Percentiles rank a stretch among this genome's conserved stretches.
Evolutionary conservation across 345 rosid genomes (phyloP).

Genomic region (Kandelia obovata): DNA sequence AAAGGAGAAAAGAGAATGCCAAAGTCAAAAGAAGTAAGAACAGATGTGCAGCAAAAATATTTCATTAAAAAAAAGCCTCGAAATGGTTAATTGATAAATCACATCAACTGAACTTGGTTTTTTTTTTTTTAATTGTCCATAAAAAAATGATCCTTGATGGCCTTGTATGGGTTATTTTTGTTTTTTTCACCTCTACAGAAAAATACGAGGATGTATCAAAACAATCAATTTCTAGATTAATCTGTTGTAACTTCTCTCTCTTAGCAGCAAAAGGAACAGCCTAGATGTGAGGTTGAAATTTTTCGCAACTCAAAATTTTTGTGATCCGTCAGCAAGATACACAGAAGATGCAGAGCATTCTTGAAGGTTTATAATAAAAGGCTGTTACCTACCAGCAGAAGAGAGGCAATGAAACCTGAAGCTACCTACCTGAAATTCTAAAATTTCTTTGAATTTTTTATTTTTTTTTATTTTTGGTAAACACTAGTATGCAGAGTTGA

Average conservation of each 20-base stretch:
- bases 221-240: not conserved
- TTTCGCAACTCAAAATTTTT: not conserved
- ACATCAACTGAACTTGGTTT: not conserved
- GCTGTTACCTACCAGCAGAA: not conserved
- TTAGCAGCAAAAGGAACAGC: not conserved
- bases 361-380: not conserved
- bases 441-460: not conserved
- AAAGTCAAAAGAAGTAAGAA: slow-evolving; percentile 4
- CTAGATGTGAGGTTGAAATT: not conserved
- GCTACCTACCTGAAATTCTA: not conserved
- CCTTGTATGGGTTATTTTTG: not conserved
- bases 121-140: not conserved
- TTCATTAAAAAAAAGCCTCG: not conserved
- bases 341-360: not conserved
- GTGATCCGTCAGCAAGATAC: not conserved
- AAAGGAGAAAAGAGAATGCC: slow-evolving; percentile 4
- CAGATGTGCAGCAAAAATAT: not conserved
- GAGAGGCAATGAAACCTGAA: not conserved
- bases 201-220: not conserved
- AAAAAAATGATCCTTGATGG: not conserved
- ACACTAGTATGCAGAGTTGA: not conserved
- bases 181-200: not conserved
- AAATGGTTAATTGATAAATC: not conserved
- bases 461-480: not conserved
- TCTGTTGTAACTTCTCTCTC: not conserved